These are phyloP conservation scores for Flaveria linearis DNA, from an alignment of 129 eudicot species.

Conservation along the genomic window DNA sequence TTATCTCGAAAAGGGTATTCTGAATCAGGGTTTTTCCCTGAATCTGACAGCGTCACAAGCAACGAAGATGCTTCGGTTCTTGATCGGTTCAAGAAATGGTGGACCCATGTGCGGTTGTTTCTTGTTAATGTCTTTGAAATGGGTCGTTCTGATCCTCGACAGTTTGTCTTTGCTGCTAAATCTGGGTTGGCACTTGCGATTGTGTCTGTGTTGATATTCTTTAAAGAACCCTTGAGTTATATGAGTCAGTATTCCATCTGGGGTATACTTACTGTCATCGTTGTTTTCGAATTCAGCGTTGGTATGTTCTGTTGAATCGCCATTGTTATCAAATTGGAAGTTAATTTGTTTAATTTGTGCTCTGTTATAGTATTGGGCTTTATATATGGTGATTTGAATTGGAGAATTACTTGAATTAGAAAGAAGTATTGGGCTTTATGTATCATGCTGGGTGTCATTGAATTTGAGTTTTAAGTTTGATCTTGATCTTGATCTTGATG, in stretches of 20 bases:
- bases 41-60: constrained; percentile 24
- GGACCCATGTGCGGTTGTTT: constrained; percentile 33
- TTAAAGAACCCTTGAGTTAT: constrained; percentile 61
- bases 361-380: too few relatives aligned
- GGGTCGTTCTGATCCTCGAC: constrained; percentile 86
- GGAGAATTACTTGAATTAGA: background rate
- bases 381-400: background rate
- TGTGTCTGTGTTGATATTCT: constrained; percentile 82
- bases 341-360: background rate
- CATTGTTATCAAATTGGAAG: too few relatives aligned
- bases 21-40: constrained; percentile 44
- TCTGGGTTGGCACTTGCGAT: constrained; percentile 79
- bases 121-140: constrained; percentile 48
- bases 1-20: constrained; percentile 6
- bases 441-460: constrained; percentile 14
- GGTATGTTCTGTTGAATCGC: constrained; percentile 39
- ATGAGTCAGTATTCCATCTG: constrained; percentile 72
- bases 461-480: background rate
- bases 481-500: constrained; percentile 2
- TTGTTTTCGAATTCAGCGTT: constrained; percentile 91
- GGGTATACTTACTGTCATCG: constrained; percentile 95
- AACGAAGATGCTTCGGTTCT: constrained; percentile 7
- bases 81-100: constrained; percentile 38
- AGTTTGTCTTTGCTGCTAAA: constrained; percentile 80
- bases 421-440: background rate